Evolutionary conservation across 176 grass and related monocot species (phyloP).

Genomic region (Oryza nivara): DNA sequence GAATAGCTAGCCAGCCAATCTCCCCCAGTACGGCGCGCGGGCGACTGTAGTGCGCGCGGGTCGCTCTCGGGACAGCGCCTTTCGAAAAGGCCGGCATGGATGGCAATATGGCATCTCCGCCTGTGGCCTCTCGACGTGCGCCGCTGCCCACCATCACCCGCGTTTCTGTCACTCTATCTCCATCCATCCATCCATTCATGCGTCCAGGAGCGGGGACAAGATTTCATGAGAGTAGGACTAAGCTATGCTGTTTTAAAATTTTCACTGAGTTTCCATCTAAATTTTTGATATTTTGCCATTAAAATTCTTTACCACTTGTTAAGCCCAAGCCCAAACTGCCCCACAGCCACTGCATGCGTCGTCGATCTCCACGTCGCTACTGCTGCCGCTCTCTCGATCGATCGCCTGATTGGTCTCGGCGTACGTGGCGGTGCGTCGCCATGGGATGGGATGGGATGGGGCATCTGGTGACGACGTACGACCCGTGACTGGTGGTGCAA

Average conservation of each 20-base stretch:
- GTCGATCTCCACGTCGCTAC: not conserved
- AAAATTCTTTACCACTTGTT: no score
- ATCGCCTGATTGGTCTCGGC: not conserved
- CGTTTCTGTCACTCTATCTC: no score
- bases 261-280: no score
- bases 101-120: not conserved
- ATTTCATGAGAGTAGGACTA: no score
- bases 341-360: not conserved
- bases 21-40: not conserved
- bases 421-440: not conserved
- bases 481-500: not conserved
- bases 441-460: no score
- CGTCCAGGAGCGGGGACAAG: no score
- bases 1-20: no score
- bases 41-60: not conserved
- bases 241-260: no score
- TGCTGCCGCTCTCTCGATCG: not conserved
- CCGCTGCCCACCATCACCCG: not conserved
- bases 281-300: no score
- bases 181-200: no score
- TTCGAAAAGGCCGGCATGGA: constrained; percentile 22
- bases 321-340: no score
- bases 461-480: not conserved
- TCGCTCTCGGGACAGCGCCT: constrained; percentile 10
- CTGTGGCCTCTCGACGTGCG: constrained; percentile 47